Base-by-base conservation (phyloP, 345 rosid species). In the Microthlaspi erraticum region DNA sequence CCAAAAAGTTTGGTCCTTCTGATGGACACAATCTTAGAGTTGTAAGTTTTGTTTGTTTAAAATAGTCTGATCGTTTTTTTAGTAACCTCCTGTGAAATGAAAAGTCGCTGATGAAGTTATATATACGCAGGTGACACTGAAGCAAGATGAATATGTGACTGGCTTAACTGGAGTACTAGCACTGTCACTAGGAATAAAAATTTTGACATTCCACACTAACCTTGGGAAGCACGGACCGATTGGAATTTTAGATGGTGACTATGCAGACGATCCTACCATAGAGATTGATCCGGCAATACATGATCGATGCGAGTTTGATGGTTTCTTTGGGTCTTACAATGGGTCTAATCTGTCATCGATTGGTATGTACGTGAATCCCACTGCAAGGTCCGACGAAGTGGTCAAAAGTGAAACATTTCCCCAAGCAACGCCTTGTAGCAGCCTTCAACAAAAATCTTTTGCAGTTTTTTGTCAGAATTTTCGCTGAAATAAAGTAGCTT, bases 341-440 rank as follows among this genome's bases (percentile, higher is more conserved):
- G n/a, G n/a, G n/a, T n/a, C 18, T 0, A 0, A n/a, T 6, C 14
- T 54, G 9, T 4, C 54, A 18, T 18, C 54, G 14, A 68, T 68
- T 43, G 72, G 72, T 55, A 55, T 68, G 2, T 55, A 55, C 8
- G 9, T 54, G 53, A 67, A 0, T 42, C 72, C 63, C 14, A 67
- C 19, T 42, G 17, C 44, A 18, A 12, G 18, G n/a, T n/a, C n/a
- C n/a, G n/a, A n/a, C n/a, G n/a, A n/a, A n/a, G n/a, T n/a, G n/a
- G n/a, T n/a, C n/a, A n/a, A 55, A 53, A 19, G 52, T 32, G 52
- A 67, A 29, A 51, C 4, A 16, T 2, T 10, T 23, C 23, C 51
- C 39, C 34, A 33, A 48, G 44, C 58, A 45, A 6, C 14, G 31
- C 52, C 49, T 45, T 4, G 33, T n/a, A n/a, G n/a, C n/a, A n/a